Evolutionary conservation across 176 grass and related monocot genomes (phyloP), one percentile per base, ranked within the genome.

Genomic region (Poa annua): DNA sequence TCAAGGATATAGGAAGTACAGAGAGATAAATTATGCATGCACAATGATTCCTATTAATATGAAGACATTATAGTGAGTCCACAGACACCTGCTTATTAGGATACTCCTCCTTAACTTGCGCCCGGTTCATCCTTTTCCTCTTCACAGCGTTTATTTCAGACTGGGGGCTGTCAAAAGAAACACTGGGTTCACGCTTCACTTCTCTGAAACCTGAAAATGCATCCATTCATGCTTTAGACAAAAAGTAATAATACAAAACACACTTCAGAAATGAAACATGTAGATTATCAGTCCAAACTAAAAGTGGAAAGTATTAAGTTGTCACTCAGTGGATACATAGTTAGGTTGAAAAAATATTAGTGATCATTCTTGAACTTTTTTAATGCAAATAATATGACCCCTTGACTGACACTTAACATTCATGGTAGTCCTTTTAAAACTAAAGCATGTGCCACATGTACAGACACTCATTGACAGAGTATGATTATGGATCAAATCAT

Each of bases 91-190:
- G 81, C 61, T 82, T 78, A 52, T 66, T 85, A 57, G 34, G 24
- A 77, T 79, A 66, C 45, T 83, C 74, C 47, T 14, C 21, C 35
- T 77, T 51, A 69, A 83, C 63, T 80, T 87, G 52, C 10, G 26
- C 78, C n/a, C 19, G 79, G 24, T 89, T 85, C 45, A 85, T 39
- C 67, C 82, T 85, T 88, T 85, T 94, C 69, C 66, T 91, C 74
- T 86, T 77, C 75, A 66, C 6, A 9, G 78, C 80, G 68, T 45
- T 44, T 5, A 12, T 33, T 70, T 85, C 78, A 26, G 24, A 17
- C 21, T 66, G 77, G 45, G 68, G 53, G 35, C 38, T 17, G 35
- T 69, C 74, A 87, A 52, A 76, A 65, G 60, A 79, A 70, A 74
- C 21, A 16, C 48, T 77, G 52, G 81, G 66, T 71, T 64, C 87